A percentile compares a stretch with the other conserved stretches of the same genome.
Conservation (phyloP, 2,329 filamentous ascomycete genomes). For the Ophiostoma piceae region DNA sequence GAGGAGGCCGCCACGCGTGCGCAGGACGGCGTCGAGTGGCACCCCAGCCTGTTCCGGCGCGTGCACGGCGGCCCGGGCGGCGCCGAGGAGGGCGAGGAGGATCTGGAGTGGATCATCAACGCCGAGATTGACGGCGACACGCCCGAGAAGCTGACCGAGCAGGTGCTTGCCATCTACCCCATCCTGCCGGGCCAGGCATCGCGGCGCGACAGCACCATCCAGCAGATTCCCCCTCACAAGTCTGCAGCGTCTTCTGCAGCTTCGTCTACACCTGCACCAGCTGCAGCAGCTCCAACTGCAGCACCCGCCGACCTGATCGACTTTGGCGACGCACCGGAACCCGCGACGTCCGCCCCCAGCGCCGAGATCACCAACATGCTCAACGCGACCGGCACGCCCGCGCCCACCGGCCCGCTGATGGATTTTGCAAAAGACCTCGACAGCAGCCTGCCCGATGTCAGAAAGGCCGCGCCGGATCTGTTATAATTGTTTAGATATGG, state of each 20-base stretch:
- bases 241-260: constrained; percentile 19
- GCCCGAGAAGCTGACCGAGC: constrained; percentile 66
- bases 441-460: neutral
- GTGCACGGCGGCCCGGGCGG: constrained; percentile 67
- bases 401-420: constrained; percentile 46
- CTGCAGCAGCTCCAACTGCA: constrained; percentile 27
- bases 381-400: constrained; percentile 43
- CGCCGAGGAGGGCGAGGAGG: constrained; percentile 75
- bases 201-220: constrained; percentile 51
- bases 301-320: constrained; percentile 49
- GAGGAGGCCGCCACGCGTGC: constrained; percentile 77
- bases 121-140: constrained; percentile 63
- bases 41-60: constrained; percentile 74
- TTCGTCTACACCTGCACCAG: neutral
- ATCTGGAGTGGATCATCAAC: constrained; percentile 91
- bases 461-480: neutral
- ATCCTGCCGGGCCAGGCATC: constrained; percentile 71
- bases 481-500: neutral
- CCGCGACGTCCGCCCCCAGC: constrained; percentile 22
- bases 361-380: constrained; percentile 43
- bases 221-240: constrained; percentile 39
- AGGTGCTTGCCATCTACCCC: constrained; percentile 81
- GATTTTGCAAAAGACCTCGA: constrained; percentile 52
- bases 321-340: constrained; percentile 44
- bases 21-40: constrained; percentile 79